phyloP scores from a whole-genome alignment of 208 protist genomes.

The Crithidia brevicula region DNA sequence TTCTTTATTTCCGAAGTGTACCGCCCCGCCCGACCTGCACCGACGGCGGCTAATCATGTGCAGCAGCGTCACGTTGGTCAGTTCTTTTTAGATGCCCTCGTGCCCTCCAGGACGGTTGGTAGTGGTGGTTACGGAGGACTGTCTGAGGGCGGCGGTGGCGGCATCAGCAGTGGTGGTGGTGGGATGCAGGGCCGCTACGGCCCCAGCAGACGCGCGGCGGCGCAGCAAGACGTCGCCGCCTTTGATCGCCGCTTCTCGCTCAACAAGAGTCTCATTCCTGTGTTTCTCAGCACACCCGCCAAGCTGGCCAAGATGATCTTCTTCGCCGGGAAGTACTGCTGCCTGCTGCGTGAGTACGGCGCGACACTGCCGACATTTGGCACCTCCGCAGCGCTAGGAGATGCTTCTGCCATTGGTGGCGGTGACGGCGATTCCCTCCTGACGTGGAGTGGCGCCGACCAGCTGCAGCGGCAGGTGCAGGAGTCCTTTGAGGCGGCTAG shows the following conservation, averaged over 20 bases:
- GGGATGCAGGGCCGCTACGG: constrained; percentile 19
- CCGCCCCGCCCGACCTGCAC: constrained; percentile 13
- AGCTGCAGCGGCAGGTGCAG: constrained; percentile 73
- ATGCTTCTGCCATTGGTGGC: background rate
- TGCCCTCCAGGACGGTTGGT: constrained; percentile 2
- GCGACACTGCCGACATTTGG: constrained; percentile 59
- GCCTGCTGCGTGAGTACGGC: constrained; percentile 81
- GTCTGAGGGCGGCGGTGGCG: constrained; percentile 1
- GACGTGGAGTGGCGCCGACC: constrained; percentile 71
- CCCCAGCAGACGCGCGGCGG: constrained; percentile 9
- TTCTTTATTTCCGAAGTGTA: constrained; percentile 83
- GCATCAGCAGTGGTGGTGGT: background rate
- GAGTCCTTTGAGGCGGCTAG: constrained; percentile 81
- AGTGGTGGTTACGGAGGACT: background rate
- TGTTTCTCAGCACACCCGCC: constrained; percentile 61
- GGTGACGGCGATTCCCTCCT: constrained; percentile 36
- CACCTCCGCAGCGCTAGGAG: background rate
- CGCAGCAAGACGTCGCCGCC: constrained; percentile 36
- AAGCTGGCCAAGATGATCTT: constrained; percentile 84
- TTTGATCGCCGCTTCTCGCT: constrained; percentile 89
- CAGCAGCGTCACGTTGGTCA: constrained; percentile 35
- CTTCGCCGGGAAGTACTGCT: constrained; percentile 89
- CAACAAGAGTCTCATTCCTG: constrained; percentile 82
- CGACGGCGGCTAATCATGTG: constrained; percentile 20
- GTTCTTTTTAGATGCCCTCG: constrained; percentile 31